These are phyloP conservation scores for Penicillium taxi DNA, from an alignment of 495 filamentous ascomycete genomes.

Conservation along the genomic window DNA sequence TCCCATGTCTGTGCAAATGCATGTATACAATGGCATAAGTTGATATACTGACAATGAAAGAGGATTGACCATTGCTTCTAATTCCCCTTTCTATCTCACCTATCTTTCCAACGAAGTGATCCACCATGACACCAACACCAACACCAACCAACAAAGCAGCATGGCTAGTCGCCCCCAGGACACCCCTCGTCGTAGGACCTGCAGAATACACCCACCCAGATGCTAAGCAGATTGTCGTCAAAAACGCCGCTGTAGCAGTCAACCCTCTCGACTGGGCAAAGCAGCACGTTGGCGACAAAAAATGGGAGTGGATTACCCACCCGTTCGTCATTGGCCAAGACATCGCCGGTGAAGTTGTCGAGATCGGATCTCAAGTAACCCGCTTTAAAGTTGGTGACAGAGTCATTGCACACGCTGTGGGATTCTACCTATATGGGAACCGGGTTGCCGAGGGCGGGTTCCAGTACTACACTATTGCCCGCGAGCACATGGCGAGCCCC, in stretches of 20 bases:
- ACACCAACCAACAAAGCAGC: constrained; percentile 31
- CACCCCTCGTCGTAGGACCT: constrained; percentile 26
- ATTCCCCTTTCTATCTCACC: no score
- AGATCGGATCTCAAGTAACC: constrained; percentile 26
- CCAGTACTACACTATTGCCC: constrained; percentile 37
- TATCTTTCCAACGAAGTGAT: no score
- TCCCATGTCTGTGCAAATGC: no score
- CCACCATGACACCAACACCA: no score
- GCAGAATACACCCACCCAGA: constrained; percentile 27
- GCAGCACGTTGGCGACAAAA: constrained; percentile 20
- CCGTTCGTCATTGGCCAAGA: constrained; percentile 34
- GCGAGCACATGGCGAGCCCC: constrained; percentile 22
- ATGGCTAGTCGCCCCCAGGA: constrained; percentile 24
- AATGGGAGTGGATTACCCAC: constrained; percentile 10
- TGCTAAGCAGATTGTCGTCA: constrained; percentile 29
- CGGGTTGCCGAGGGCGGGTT: constrained; percentile 30
- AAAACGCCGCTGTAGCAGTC: constrained; percentile 35
- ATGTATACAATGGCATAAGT: no score
- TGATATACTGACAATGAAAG: no score
- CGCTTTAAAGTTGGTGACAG: constrained; percentile 37
- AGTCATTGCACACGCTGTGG: constrained; percentile 27
- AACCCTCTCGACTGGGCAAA: constrained; percentile 35
- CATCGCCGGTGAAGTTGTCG: constrained; percentile 33
- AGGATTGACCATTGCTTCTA: no score
- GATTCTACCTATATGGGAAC: constrained; percentile 2